Base-by-base conservation (phyloP, 108 stramenopile genomes). In the Skeletonema grethae region DNA sequence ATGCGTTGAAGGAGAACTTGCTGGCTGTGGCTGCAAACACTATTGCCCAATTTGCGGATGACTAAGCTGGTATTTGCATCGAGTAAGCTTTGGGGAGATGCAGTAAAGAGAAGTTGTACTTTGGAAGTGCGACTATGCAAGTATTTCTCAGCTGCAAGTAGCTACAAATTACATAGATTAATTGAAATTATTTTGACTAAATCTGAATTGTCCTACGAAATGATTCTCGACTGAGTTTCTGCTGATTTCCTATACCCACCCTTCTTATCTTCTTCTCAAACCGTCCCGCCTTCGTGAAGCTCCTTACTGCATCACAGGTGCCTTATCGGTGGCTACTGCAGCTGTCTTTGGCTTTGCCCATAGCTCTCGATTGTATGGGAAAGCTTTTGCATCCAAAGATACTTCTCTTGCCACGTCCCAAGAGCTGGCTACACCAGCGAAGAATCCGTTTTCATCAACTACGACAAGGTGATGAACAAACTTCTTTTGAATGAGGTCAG, bases 351-450 rank as follows among this genome's bases (percentile, higher is more conserved):
- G 22, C 72, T 74, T 61, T 25, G 60, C 35, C 60, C 60, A 61
- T 7, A 61, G 60, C 6, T 61, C 60, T 6, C 79, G 20, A 74
- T 31, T 73, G 73, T 69, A 81, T 24, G 74, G 83, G 68, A 73
- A 84, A 1, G 83, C 83, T 13, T 69, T 57, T 12, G 58, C 80
- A 65, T 85, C 84, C 20, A 39, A 31, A 34, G 77, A 79, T 20
- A 69, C 71, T 34, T 85, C 84, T 18, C 36, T 57, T 29, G 80
- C 75, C 50, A 85, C 72, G 46, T 85, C 84, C 84, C 76, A 75
- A 5, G 80, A 57, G 16, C 79, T 80, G 36, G 79, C 57, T 15
- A 84, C 13, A 22, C 84, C 84, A 9, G 30, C 41, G 55, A 82
- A 85, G 15, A 55, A 59, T 8, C 72, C 76, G 3, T 77, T 46